These are phyloP conservation scores for Alternaria panax DNA, from an alignment of 2,329 filamentous ascomycete species.

Conservation along the genomic window DNA sequence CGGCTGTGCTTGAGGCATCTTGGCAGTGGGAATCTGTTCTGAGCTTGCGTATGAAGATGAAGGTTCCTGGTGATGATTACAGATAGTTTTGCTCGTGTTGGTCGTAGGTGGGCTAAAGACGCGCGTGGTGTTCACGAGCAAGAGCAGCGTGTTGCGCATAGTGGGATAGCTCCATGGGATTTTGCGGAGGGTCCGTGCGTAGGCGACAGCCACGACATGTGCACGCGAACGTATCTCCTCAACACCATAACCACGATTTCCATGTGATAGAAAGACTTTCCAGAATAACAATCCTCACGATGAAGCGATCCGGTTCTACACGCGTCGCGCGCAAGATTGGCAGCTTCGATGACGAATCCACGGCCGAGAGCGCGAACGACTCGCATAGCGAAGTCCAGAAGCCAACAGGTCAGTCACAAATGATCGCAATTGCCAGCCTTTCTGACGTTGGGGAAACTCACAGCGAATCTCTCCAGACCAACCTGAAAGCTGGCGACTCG, in stretches of 20 bases:
- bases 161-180: slow-evolving; percentile 33
- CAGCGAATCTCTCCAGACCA: slow-evolving; percentile 15
- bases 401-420: slow-evolving; percentile 52
- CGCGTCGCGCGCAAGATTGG: slow-evolving; percentile 81
- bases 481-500: slow-evolving; percentile 26
- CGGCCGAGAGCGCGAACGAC: slow-evolving; percentile 37
- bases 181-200: slow-evolving; percentile 25
- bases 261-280: background rate
- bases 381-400: slow-evolving; percentile 42
- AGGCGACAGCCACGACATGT: slow-evolving; percentile 20
- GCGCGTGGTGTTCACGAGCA: slow-evolving; percentile 23
- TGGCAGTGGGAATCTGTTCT: slow-evolving; percentile 45
- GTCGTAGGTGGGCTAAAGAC: slow-evolving; percentile 9
- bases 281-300: slow-evolving; percentile 32
- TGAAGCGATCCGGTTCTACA: slow-evolving; percentile 65
- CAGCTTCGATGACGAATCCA: slow-evolving; percentile 66
- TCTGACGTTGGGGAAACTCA: slow-evolving; percentile 28
- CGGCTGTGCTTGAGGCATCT: slow-evolving; percentile 97
- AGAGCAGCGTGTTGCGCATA: slow-evolving; percentile 14
- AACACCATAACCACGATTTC: background rate
- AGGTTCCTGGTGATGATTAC: background rate
- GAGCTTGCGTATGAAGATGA: background rate
- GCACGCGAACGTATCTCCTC: slow-evolving; percentile 10
- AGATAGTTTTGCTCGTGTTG: slow-evolving; percentile 8
- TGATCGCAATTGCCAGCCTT: slow-evolving; percentile 31